Conservation (phyloP, 345 rosid species). For the Syzygium grande region DNA sequence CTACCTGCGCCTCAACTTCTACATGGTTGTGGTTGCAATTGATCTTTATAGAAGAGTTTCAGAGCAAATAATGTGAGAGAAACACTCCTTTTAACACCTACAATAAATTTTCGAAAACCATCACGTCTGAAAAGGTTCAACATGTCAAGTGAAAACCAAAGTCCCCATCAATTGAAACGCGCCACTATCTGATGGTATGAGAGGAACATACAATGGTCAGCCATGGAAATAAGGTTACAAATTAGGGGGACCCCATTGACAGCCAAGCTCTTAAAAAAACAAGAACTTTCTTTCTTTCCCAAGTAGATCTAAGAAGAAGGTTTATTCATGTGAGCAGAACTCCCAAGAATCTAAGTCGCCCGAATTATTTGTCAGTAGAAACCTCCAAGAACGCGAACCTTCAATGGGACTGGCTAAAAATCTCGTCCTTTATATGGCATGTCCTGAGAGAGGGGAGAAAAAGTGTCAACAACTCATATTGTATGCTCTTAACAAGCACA, state of each 20-base stretch:
- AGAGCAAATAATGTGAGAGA: neutral
- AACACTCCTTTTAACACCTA: neutral
- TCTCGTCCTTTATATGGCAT: slow-evolving; percentile 67
- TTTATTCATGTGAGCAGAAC: neutral
- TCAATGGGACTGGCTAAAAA: slow-evolving; percentile 11
- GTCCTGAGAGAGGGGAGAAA: slow-evolving; percentile 28
- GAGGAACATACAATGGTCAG: neutral
- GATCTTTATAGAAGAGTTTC: neutral
- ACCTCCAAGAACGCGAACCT: slow-evolving; percentile 7
- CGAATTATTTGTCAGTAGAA: slow-evolving; percentile 7
- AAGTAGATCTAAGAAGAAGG: neutral
- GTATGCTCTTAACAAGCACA: neutral
- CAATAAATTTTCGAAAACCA: neutral
- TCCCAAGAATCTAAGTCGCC: neutral
- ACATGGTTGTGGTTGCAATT: neutral
- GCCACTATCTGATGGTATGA: neutral
- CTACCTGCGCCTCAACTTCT: neutral
- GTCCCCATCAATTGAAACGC: neutral
- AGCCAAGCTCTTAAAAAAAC: neutral
- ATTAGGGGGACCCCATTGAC: neutral
- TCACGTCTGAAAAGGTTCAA: neutral
- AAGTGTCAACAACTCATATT: neutral
- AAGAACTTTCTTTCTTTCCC: neutral
- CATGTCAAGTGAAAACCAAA: neutral
- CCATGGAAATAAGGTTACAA: neutral